Percentiles rank a stretch among this genome's conserved stretches.
Evolutionary conservation across 305 asterid species (phyloP).

Genomic region (Rubia occidens): DNA sequence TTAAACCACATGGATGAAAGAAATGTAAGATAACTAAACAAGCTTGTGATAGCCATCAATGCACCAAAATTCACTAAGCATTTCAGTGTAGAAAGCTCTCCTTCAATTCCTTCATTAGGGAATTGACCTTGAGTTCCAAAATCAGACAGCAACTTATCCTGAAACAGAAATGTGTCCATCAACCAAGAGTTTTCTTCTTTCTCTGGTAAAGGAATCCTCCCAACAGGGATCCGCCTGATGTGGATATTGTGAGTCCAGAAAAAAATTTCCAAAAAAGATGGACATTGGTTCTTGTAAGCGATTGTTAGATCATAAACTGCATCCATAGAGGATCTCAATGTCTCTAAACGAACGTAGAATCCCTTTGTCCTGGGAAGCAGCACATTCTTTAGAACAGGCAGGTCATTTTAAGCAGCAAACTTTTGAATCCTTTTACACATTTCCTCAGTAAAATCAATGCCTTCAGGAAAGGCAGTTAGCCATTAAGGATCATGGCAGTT

Average conservation of each 20-base stretch:
- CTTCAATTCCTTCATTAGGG: conserved; percentile 60
- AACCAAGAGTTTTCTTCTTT: conserved; percentile 52
- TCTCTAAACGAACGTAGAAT: conserved; percentile 58
- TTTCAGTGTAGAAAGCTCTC: conserved; percentile 40
- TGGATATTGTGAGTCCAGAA: conserved; percentile 50
- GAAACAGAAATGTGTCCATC: conserved; percentile 49
- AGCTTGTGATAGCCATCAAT: conserved; percentile 46
- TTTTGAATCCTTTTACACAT: conserved; percentile 60
- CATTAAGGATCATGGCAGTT: conserved; percentile 60
- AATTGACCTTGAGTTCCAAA: conserved; percentile 54
- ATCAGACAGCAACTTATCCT: conserved; percentile 62
- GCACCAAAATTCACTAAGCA: conserved; percentile 43
- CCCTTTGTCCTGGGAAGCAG: conserved; percentile 78
- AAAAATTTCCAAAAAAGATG: conserved; percentile 73
- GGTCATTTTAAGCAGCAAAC: conserved; percentile 64
- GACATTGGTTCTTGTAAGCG: conserved; percentile 62
- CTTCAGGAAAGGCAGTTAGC: conserved; percentile 92
- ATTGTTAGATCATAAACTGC: conserved; percentile 94
- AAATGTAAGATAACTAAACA: conserved; percentile 46
- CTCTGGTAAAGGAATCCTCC: conserved; percentile 51
- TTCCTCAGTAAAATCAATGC: conserved; percentile 89
- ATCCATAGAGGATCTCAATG: conserved; percentile 57
- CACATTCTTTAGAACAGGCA: conserved; percentile 63
- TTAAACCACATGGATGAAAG: conserved; percentile 67
- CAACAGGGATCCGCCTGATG: conserved; percentile 41